phyloP scores from a whole-genome alignment of 208 protist species.

The Acanthamoeba triangularis region DNA sequence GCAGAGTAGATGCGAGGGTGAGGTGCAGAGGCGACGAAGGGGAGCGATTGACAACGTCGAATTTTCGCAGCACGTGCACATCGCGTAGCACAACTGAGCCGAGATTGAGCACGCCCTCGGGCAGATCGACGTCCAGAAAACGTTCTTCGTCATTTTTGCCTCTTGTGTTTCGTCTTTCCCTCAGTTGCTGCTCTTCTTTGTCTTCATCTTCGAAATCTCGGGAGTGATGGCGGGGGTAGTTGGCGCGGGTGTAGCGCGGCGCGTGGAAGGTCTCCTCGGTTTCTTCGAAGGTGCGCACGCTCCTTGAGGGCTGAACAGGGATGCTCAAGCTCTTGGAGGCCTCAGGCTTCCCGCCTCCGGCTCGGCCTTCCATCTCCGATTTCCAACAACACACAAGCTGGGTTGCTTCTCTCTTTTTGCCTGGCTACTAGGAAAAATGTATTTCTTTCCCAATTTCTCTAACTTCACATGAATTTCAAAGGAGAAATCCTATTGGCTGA shows the following conservation, averaged over 20 bases:
- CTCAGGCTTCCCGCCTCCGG: background rate
- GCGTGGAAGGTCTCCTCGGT: background rate
- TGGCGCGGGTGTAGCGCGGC: background rate
- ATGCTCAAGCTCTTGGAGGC: constrained; percentile 35
- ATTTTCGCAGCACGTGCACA: constrained; percentile 66
- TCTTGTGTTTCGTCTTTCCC: background rate
- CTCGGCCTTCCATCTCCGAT: background rate
- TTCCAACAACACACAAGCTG: background rate
- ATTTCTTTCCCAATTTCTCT: no score
- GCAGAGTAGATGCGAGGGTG: constrained; percentile 77
- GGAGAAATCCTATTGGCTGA: no score
- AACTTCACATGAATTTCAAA: no score
- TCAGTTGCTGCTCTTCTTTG: background rate
- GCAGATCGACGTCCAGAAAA: constrained; percentile 23
- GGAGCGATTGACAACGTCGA: constrained; percentile 42
- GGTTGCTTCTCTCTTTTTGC: background rate
- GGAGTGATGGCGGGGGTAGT: background rate
- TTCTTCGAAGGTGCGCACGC: background rate
- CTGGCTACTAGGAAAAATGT: background rate
- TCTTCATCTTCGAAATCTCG: constrained; percentile 27
- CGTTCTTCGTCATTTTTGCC: background rate
- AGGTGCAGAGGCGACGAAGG: constrained; percentile 63
- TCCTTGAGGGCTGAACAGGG: background rate
- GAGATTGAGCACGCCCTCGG: constrained; percentile 35
- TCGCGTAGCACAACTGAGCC: constrained; percentile 54